These are phyloP conservation scores for Conticribra weissflogii DNA, from an alignment of 108 stramenopile species.

Conservation along the genomic window DNA sequence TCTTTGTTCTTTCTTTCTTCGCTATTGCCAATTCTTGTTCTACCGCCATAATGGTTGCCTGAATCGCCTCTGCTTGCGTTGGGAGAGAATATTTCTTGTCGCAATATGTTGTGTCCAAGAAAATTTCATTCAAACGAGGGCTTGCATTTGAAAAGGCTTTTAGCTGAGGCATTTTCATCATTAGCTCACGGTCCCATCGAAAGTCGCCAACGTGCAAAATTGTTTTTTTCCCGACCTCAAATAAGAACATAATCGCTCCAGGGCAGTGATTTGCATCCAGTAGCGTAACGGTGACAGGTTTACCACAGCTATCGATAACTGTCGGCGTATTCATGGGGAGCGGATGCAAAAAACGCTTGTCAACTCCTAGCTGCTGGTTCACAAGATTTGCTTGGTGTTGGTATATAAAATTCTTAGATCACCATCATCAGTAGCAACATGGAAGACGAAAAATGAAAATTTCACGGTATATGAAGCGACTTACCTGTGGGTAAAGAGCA, in stretches of 20 bases:
- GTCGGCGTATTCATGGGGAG: constrained; percentile 72
- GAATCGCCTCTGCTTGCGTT: constrained; percentile 56
- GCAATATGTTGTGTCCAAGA: constrained; percentile 78
- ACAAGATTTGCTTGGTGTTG: constrained; percentile 39
- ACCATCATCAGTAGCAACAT: no score
- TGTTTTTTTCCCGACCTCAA: constrained; percentile 69
- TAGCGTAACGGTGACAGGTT: constrained; percentile 63
- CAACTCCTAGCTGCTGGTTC: constrained; percentile 50
- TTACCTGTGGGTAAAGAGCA: constrained; percentile 37
- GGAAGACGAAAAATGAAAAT: neutral
- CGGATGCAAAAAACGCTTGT: constrained; percentile 61
- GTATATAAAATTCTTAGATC: no score
- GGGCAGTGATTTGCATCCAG: constrained; percentile 83
- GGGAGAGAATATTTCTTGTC: constrained; percentile 59
- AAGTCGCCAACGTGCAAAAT: constrained; percentile 77
- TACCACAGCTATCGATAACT: constrained; percentile 48
- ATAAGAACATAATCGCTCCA: constrained; percentile 90
- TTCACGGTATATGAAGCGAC: neutral
- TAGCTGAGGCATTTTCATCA: constrained; percentile 56
- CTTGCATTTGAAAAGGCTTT: constrained; percentile 39
- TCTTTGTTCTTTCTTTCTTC: constrained; percentile 45
- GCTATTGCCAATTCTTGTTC: constrained; percentile 52
- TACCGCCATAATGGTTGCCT: constrained; percentile 56
- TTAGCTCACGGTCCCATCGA: constrained; percentile 44
- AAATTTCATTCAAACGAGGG: constrained; percentile 57